phyloP scores from a whole-genome alignment of 1,284 basidiomycete species.

The Moesziomyces sp. region DNA sequence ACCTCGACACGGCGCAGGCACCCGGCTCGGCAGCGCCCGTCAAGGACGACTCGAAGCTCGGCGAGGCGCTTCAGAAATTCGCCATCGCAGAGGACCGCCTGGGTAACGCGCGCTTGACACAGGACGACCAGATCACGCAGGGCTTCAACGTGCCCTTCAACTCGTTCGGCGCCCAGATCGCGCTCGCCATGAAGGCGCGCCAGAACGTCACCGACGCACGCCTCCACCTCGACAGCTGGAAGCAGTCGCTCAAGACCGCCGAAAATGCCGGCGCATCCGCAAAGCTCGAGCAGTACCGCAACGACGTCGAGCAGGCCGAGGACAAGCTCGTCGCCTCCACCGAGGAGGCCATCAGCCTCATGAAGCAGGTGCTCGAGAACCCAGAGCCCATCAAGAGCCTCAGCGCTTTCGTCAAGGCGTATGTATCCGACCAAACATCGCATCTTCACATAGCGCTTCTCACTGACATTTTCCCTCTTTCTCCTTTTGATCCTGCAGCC shows the following conservation, averaged over 20 bases:
- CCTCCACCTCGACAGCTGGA: constrained; percentile 65
- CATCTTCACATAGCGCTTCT: background rate
- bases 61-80: constrained; percentile 81
- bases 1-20: constrained; percentile 36
- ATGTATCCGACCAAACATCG: constrained; percentile 68
- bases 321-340: constrained; percentile 87
- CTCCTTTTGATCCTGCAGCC: constrained; percentile 25
- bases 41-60: constrained; percentile 67
- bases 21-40: constrained; percentile 28
- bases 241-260: constrained; percentile 59
- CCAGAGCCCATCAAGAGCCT: constrained; percentile 95
- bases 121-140: constrained; percentile 80
- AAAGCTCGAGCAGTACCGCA: constrained; percentile 56
- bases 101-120: constrained; percentile 82
- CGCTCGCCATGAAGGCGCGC: constrained; percentile 64
- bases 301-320: constrained; percentile 67
- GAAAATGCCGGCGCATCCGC: constrained; percentile 50
- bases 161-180: constrained; percentile 64
- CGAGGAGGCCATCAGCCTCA: constrained; percentile 94
- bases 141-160: constrained; percentile 88
- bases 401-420: constrained; percentile 89
- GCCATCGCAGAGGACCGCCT: constrained; percentile 87
- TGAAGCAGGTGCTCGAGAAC: constrained; percentile 98
- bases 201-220: constrained; percentile 63
- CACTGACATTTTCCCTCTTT: background rate